A percentile compares a stretch with the other conserved stretches of the same genome.
Conservation (phyloP, 495 filamentous ascomycete genomes). For the Hapsidospora chrysogenum region DNA sequence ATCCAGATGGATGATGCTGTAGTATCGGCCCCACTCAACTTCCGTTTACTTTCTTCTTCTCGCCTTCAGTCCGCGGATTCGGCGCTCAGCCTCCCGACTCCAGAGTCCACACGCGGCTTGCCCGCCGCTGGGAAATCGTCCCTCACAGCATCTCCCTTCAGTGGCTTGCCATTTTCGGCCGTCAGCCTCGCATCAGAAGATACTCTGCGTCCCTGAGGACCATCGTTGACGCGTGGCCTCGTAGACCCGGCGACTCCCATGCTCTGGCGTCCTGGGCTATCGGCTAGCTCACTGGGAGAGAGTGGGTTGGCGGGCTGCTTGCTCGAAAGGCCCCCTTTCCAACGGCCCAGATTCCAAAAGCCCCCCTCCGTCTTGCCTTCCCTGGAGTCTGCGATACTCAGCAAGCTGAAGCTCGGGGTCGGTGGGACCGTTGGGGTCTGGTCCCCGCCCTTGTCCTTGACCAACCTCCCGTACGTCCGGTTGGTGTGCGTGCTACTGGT, state of each 20-base stretch:
- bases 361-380: background rate
- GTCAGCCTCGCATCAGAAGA: background rate
- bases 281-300: conserved; percentile 2
- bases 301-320: conserved; percentile 5
- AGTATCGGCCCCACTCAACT: background rate
- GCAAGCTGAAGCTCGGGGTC: conserved; percentile 22
- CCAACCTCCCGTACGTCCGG: conserved; percentile 4
- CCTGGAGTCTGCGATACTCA: conserved; percentile 4
- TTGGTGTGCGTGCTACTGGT: conserved; percentile 12
- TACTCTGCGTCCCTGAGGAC: background rate
- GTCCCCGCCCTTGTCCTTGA: conserved; percentile 6
- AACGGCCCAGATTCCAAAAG: conserved; percentile 29
- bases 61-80: background rate
- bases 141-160: conserved; percentile 7
- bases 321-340: conserved; percentile 17
- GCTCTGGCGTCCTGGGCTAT: conserved; percentile 1
- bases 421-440: conserved; percentile 11
- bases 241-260: conserved; percentile 1
- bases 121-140: background rate
- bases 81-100: conserved; percentile 1
- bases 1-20: too few species aligned
- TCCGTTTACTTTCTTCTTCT: background rate
- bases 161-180: conserved; percentile 4
- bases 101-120: conserved; percentile 1
- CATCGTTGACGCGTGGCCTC: background rate